Percentiles rank a stretch among this genome's conserved stretches.
phyloP scores from a whole-genome alignment of 1,284 basidiomycete species.

The Fomitopsis schrenkii region DNA sequence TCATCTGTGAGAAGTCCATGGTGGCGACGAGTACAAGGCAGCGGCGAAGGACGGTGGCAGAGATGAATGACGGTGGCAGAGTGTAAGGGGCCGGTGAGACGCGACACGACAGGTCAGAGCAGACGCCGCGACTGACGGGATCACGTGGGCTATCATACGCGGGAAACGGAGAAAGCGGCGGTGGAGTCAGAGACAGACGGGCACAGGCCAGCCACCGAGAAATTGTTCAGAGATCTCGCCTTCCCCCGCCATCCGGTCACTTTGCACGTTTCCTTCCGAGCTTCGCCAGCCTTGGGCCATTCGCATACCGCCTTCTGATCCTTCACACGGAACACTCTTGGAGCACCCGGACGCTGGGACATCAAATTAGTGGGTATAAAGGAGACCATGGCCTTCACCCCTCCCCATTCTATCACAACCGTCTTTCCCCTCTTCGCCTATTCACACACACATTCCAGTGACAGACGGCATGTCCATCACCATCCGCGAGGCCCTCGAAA shows the following conservation, averaged over 20 bases:
- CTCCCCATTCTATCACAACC: neutral
- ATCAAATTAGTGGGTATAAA: conserved; percentile 18
- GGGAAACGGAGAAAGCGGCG: neutral
- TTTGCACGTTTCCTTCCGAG: neutral
- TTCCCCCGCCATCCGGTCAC: neutral
- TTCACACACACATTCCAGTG: conserved; percentile 29
- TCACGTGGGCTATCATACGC: neutral
- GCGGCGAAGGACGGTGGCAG: neutral
- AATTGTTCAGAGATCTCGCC: neutral
- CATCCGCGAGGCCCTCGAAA: conserved; percentile 72
- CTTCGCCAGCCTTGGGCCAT: conserved; percentile 1
- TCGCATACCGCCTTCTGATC: conserved; percentile 6
- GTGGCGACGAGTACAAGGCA: conserved; percentile 7
- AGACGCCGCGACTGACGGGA: neutral
- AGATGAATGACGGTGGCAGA: neutral
- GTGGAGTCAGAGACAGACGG: neutral
- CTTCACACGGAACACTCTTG: neutral
- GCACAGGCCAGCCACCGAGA: neutral
- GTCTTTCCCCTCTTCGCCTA: neutral
- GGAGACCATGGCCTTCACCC: conserved; percentile 3
- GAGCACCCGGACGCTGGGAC: neutral
- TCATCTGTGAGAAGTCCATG: conserved; percentile 89
- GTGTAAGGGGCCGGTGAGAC: neutral
- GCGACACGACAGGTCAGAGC: neutral
- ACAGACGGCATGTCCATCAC: conserved; percentile 46